Percentiles rank a stretch among this genome's conserved stretches.
Conservation (phyloP, 257 asterid species). For the Ocimum tenuiflorum region DNA sequence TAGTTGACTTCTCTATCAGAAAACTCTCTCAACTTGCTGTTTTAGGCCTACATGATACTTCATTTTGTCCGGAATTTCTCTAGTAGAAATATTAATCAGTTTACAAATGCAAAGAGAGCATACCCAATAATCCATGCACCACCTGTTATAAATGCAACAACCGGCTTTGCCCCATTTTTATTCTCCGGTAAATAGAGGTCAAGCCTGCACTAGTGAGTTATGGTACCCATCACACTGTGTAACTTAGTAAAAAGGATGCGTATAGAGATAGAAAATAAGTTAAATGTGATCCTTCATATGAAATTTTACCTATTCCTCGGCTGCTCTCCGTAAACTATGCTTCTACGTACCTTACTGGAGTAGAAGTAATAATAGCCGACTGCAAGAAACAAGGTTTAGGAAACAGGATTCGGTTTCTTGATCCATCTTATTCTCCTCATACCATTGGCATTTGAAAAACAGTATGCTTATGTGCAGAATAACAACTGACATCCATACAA, state of each 20-base stretch:
- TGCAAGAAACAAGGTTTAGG: conserved; percentile 6
- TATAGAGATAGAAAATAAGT: not conserved
- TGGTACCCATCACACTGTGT: not conserved
- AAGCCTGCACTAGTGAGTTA: conserved; percentile 45
- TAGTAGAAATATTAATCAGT: not conserved
- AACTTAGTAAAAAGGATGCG: not conserved
- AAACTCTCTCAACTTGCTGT: not conserved
- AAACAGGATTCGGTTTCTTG: not conserved
- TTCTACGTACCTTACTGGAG: conserved; percentile 21
- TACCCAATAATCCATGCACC: conserved; percentile 99
- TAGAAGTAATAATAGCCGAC: conserved; percentile 27
- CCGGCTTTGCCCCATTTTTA: conserved; percentile 64
- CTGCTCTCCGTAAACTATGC: conserved; percentile 24
- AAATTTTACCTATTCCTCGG: conserved; percentile 27
- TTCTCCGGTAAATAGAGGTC: conserved; percentile 76
- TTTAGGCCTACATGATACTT: not conserved
- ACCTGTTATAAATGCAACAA: conserved; percentile 89
- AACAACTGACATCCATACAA: not conserved
- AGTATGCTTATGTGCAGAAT: not conserved
- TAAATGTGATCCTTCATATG: not conserved
- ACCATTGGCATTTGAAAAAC: not conserved
- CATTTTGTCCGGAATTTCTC: not conserved
- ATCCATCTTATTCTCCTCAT: not conserved
- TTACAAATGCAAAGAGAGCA: conserved; percentile 10
- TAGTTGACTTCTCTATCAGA: not conserved